Evolutionary conservation across 2,329 filamentous ascomycete genomes (phyloP).

Genomic region (Pseudocercospora musae): DNA sequence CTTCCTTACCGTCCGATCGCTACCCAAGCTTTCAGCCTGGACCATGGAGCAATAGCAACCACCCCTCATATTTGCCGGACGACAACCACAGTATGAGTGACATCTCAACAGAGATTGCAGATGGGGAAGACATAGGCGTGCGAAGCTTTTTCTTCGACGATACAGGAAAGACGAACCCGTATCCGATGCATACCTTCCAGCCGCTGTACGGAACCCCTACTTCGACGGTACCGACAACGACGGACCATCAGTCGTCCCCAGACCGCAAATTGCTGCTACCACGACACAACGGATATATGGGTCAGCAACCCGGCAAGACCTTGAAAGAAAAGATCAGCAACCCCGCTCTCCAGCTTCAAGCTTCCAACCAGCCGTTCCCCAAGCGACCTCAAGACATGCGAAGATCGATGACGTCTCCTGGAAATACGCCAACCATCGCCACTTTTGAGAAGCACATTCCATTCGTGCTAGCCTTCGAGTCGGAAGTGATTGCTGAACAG

Average conservation of each 20-base stretch:
- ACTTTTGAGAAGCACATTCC: constrained; percentile 58
- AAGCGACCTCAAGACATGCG: constrained; percentile 9
- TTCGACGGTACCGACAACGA: constrained; percentile 32
- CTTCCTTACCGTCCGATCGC: constrained; percentile 7
- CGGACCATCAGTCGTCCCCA: constrained; percentile 28
- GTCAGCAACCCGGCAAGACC: constrained; percentile 9
- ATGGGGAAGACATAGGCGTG: constrained; percentile 44
- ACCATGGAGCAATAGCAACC: constrained; percentile 10
- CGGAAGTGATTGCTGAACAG: constrained; percentile 73
- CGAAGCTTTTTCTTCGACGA: constrained; percentile 52
- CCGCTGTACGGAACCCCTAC: constrained; percentile 35
- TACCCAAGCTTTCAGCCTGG: constrained; percentile 21
- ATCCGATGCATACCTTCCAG: constrained; percentile 14
- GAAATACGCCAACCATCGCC: not conserved
- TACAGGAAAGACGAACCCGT: constrained; percentile 18
- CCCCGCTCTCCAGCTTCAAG: constrained; percentile 19
- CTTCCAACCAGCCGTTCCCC: constrained; percentile 24
- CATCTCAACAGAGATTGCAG: constrained; percentile 51
- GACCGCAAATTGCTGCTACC: constrained; percentile 22
- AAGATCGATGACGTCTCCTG: constrained; percentile 5
- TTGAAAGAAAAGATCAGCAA: constrained; percentile 25
- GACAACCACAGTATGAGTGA: constrained; percentile 57
- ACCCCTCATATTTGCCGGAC: constrained; percentile 50
- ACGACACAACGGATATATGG: constrained; percentile 7
- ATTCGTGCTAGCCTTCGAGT: constrained; percentile 78